phyloP scores from a whole-genome alignment of 495 filamentous ascomycete genomes.

The Xylaria venustula region DNA sequence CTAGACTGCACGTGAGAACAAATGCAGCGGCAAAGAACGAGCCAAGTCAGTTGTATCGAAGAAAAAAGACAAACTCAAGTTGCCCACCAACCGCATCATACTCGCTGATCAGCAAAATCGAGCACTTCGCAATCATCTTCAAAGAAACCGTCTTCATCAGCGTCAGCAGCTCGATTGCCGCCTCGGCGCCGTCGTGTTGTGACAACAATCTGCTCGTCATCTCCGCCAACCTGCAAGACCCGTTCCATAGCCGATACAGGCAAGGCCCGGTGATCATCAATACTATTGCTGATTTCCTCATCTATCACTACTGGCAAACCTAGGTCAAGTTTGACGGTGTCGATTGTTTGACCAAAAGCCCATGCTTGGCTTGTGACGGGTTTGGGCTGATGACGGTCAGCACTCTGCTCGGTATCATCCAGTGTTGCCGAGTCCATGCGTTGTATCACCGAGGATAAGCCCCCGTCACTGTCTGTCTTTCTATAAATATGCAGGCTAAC shows the following conservation, averaged over 20 bases:
- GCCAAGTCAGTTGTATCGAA: slow-evolving; percentile 17
- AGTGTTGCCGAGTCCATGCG: slow-evolving; percentile 29
- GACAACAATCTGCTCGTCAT: slow-evolving; percentile 71
- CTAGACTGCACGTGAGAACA: slow-evolving; percentile 11
- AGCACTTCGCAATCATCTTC: slow-evolving; percentile 92
- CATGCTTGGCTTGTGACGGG: slow-evolving; percentile 40
- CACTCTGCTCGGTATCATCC: slow-evolving; percentile 22
- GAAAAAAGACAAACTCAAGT: slow-evolving; percentile 15
- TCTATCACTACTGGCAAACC: slow-evolving; percentile 49
- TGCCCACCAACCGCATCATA: slow-evolving; percentile 45
- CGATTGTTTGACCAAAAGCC: slow-evolving; percentile 69
- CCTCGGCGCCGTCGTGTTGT: slow-evolving; percentile 72
- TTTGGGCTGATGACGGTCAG: slow-evolving; percentile 19
- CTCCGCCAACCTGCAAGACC: slow-evolving; percentile 60
- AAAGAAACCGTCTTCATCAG: slow-evolving; percentile 81
- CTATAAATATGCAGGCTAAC: slow-evolving; percentile 67
- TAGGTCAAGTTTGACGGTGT: slow-evolving; percentile 61
- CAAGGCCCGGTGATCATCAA: slow-evolving; percentile 50
- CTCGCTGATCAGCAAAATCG: slow-evolving; percentile 84
- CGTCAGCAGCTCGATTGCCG: slow-evolving; percentile 40
- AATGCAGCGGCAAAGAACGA: slow-evolving; percentile 22
- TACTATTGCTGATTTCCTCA: slow-evolving; percentile 53
- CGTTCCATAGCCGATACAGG: slow-evolving; percentile 58
- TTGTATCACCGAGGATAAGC: slow-evolving; percentile 27
- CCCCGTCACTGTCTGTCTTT: slow-evolving; percentile 9